These are phyloP conservation scores for Globisporangium splendens DNA, from an alignment of 352 stramenopile genomes.

Conservation along the genomic window DNA sequence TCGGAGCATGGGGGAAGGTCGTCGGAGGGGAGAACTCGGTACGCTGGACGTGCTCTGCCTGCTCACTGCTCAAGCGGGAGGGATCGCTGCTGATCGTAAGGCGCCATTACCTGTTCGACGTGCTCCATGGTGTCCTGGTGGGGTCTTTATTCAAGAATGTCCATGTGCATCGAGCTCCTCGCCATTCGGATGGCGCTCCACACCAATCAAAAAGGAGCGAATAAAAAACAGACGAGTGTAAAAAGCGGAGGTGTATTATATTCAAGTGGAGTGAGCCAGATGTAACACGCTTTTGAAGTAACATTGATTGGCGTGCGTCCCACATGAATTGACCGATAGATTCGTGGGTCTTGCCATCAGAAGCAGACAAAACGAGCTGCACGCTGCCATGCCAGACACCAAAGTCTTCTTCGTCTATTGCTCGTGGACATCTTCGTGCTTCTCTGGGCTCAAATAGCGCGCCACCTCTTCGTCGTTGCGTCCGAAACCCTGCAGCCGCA, in stretches of 20 bases:
- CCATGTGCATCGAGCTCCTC: neutral
- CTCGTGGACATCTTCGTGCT: neutral
- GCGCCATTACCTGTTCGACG: conserved; percentile 16
- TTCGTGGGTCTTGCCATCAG: too few relatives aligned
- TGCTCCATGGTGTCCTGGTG: conserved; percentile 21
- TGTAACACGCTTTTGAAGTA: neutral
- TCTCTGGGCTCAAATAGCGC: neutral
- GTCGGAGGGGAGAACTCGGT: neutral
- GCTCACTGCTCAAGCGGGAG: neutral
- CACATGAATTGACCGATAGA: too few relatives aligned
- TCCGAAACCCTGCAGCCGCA: conserved; percentile 75
- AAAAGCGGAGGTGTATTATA: neutral
- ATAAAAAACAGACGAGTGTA: neutral
- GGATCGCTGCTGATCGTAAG: neutral
- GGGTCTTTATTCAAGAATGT: conserved; percentile 17
- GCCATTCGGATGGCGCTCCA: neutral
- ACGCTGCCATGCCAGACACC: too few relatives aligned
- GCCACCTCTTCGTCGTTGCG: conserved; percentile 50
- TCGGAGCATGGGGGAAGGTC: neutral
- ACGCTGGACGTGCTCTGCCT: too few relatives aligned
- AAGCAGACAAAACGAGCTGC: too few relatives aligned
- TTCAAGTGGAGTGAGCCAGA: neutral
- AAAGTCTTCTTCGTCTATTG: conserved; percentile 2
- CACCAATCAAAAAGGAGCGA: conserved; percentile 3
- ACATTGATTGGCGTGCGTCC: too few relatives aligned